These are phyloP conservation scores for Kentomonas sorsogonicus DNA, from an alignment of 208 protist genomes.

Conservation along the genomic window DNA sequence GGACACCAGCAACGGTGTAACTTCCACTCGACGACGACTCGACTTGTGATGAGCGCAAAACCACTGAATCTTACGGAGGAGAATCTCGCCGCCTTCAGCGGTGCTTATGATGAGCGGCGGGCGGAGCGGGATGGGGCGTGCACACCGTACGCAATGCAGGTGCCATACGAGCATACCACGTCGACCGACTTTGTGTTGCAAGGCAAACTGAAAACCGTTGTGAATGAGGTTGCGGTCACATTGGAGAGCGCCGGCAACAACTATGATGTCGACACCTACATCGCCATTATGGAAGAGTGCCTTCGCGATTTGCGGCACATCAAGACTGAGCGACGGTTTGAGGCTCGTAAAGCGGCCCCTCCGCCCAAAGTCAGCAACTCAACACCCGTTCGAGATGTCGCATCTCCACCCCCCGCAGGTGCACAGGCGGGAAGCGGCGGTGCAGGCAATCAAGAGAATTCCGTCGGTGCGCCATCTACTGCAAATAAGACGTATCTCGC, in stretches of 20 bases:
- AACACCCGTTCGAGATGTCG: constrained; percentile 12
- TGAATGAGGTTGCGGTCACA: constrained; percentile 53
- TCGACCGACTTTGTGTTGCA: constrained; percentile 29
- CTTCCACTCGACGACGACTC: too few relatives aligned
- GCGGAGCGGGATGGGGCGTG: too few relatives aligned
- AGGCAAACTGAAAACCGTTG: constrained; percentile 48
- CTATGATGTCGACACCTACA: constrained; percentile 59
- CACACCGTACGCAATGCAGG: too few relatives aligned
- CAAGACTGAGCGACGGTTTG: constrained; percentile 55
- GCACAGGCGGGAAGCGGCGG: neutral
- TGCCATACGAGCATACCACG: too few relatives aligned
- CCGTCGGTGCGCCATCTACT: neutral
- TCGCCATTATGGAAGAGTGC: constrained; percentile 59
- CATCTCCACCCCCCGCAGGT: neutral
- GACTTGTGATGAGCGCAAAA: too few relatives aligned
- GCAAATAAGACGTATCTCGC: neutral
- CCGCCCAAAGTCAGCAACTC: constrained; percentile 16
- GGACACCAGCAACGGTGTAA: too few relatives aligned
- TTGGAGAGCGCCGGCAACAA: constrained; percentile 38
- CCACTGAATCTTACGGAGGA: too few relatives aligned
- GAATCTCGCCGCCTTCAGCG: too few relatives aligned
- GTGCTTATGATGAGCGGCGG: too few relatives aligned
- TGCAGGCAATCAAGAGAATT: neutral
- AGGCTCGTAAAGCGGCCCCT: constrained; percentile 27
- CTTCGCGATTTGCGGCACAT: constrained; percentile 50